Percentiles rank a stretch among this genome's conserved stretches.
Evolutionary conservation across 2,329 filamentous ascomycete genomes (phyloP).

Genomic region (Calonectria pseudoturangicola): DNA sequence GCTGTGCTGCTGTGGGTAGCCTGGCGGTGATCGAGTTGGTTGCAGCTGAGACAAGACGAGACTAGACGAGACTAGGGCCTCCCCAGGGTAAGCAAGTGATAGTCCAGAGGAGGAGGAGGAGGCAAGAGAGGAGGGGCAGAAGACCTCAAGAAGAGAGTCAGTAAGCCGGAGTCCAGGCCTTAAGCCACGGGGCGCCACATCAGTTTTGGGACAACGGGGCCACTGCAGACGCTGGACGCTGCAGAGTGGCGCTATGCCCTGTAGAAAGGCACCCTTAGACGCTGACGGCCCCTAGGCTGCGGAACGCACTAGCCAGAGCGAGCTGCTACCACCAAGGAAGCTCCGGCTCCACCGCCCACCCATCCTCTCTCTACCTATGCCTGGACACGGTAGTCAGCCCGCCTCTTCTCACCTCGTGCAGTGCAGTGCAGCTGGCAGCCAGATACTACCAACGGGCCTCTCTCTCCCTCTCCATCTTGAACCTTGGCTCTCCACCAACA

Average conservation of each 20-base stretch:
- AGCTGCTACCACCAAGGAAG: conserved; percentile 24
- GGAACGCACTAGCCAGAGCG: conserved; percentile 23
- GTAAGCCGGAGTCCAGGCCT: conserved; percentile 6
- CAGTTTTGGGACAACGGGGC: conserved; percentile 14
- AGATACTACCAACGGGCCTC: conserved; percentile 16
- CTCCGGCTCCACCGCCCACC: conserved; percentile 31
- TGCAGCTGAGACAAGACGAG: too few relatives aligned
- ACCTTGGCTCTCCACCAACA: conserved; percentile 7
- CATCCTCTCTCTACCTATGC: conserved; percentile 18
- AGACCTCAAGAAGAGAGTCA: neutral
- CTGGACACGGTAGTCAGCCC: conserved; percentile 29
- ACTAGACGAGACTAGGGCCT: neutral
- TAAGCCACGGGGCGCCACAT: conserved; percentile 18
- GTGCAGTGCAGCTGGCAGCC: conserved; percentile 29
- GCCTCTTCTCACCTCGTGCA: conserved; percentile 28
- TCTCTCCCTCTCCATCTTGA: conserved; percentile 25
- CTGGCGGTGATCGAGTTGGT: too few relatives aligned
- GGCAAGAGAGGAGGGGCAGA: neutral
- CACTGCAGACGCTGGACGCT: conserved; percentile 12
- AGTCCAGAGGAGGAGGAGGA: neutral
- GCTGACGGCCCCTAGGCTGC: conserved; percentile 19
- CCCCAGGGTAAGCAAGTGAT: conserved; percentile 2
- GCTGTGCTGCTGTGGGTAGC: too few relatives aligned
- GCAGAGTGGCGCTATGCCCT: conserved; percentile 30
- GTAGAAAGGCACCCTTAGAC: conserved; percentile 11